Evolutionary conservation across 169 alveolate species (phyloP).

Genomic region (Eimeria falciformis): DNA sequence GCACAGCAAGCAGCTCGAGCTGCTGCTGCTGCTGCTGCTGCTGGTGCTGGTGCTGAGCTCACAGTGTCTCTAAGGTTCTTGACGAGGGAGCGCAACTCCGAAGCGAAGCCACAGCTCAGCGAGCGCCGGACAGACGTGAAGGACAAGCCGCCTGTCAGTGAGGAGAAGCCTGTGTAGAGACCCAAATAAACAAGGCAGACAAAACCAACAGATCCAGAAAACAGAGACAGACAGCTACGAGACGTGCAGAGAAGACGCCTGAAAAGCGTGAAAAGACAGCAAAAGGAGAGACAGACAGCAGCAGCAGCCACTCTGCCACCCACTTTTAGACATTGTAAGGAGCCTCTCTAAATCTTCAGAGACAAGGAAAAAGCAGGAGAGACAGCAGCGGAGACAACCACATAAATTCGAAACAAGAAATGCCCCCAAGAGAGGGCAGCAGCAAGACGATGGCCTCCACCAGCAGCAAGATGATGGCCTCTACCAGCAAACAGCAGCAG

Average conservation of each 20-base stretch:
- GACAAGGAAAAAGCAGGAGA: not conserved
- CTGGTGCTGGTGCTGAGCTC: not conserved
- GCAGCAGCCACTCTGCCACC: not conserved
- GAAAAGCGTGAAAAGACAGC: not conserved
- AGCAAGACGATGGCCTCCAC: not conserved
- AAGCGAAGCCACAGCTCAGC: constrained; percentile 23
- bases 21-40: constrained; percentile 24
- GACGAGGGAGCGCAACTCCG: not conserved
- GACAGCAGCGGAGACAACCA: not conserved
- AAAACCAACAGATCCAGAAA: not conserved
- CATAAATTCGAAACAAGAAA: not conserved
- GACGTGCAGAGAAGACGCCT: not conserved
- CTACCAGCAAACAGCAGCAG: not conserved
- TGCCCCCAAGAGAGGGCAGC: not conserved
- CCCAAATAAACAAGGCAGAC: too few species aligned
- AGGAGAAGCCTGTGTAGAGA: not conserved
- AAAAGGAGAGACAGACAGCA: not conserved
- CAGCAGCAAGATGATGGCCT: not conserved
- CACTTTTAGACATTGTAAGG: not conserved
- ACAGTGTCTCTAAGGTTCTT: not conserved
- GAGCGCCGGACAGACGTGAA: not conserved
- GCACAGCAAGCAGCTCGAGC: not conserved
- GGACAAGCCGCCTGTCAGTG: not conserved
- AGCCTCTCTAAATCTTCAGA: not conserved
- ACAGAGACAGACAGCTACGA: not conserved